Conservation (phyloP, 176 grass and related monocot genomes). For the Alloteropsis semialata region DNA sequence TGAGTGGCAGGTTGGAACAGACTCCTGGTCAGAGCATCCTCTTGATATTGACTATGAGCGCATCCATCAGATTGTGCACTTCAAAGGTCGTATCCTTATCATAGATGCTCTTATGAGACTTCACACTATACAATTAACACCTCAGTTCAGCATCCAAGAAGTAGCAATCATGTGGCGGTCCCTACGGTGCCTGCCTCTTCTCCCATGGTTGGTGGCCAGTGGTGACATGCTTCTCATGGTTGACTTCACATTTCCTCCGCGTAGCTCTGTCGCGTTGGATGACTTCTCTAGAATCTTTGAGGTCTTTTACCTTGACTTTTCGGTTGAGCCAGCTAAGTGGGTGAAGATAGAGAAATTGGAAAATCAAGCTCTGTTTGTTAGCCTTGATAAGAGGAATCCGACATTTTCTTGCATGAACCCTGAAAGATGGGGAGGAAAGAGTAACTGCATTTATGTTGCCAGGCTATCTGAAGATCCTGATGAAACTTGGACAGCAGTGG, state of each 20-base stretch:
- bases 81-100: neutral
- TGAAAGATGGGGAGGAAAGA: neutral
- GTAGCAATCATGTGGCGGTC: neutral
- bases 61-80: neutral
- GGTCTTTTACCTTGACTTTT: constrained; percentile 5
- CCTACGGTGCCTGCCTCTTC: neutral
- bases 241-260: neutral
- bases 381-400: neutral
- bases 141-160: neutral
- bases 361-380: constrained; percentile 44
- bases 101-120: neutral
- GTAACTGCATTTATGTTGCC: constrained; percentile 24
- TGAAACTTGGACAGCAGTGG: neutral
- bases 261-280: neutral
- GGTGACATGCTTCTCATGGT: too few relatives aligned
- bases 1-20: neutral
- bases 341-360: neutral
- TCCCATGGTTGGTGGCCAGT: neutral
- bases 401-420: constrained; percentile 26
- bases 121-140: neutral
- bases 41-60: neutral
- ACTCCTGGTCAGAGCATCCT: neutral
- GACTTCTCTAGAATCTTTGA: neutral
- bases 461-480: neutral
- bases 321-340: neutral